A percentile compares a stretch with the other conserved stretches of the same genome.
Evolutionary conservation across 345 rosid species (phyloP).

Genomic region (Arabidopsis arenosa): DNA sequence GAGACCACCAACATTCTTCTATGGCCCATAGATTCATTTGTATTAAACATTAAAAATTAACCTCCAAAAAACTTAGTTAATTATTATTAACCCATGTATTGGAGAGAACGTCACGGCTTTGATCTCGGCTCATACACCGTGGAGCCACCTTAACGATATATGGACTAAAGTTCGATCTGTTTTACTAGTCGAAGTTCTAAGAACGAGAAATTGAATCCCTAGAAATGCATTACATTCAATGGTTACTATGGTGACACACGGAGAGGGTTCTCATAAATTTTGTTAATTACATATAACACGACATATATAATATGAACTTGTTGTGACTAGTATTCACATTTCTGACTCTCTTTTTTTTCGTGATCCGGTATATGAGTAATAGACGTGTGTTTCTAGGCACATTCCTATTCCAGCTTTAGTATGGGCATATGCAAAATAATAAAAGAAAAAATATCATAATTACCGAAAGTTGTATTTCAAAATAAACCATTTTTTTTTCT

Average conservation of each 20-base stretch:
- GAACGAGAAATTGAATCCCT: constrained; percentile 40
- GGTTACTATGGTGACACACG: constrained; percentile 37
- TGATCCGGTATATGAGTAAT: background rate
- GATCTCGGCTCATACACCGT: constrained; percentile 50
- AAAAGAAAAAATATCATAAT: background rate
- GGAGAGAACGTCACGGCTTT: constrained; percentile 52
- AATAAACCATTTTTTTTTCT: background rate
- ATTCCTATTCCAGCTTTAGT: background rate
- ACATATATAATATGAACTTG: constrained; percentile 6
- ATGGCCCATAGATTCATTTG: constrained; percentile 20
- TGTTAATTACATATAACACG: background rate
- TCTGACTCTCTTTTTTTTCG: background rate
- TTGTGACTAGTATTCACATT: background rate
- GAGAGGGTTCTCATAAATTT: constrained; percentile 1
- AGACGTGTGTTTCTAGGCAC: constrained; percentile 11
- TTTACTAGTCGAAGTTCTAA: constrained; percentile 30
- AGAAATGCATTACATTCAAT: constrained; percentile 29
- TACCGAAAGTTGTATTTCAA: background rate
- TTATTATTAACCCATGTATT: constrained; percentile 27
- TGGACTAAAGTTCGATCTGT: constrained; percentile 20
- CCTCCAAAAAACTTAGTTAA: constrained; percentile 22
- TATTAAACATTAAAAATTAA: background rate
- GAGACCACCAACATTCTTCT: constrained; percentile 49
- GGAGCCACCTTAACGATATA: constrained; percentile 31
- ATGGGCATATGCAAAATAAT: constrained; percentile 23